Percentiles rank a stretch among this genome's conserved stretches.
Conservation (phyloP, 345 rosid genomes). For the Eucalyptus urophylla region DNA sequence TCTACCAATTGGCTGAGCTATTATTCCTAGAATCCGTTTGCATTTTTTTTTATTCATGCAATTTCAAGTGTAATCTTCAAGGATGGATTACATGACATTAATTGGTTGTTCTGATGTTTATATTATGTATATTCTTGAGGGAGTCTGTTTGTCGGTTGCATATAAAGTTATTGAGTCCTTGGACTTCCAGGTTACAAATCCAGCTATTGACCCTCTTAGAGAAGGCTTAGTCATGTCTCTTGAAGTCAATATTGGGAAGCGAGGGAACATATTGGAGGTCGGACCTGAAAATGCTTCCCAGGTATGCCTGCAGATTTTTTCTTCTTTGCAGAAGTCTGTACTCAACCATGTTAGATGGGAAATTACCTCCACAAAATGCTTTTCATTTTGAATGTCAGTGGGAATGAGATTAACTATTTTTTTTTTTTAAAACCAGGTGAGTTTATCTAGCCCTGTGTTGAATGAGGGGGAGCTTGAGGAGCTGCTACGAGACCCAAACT, state of each 20-base stretch:
- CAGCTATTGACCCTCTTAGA: slow-evolving; percentile 96
- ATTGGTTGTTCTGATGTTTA: background rate
- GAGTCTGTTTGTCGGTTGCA: background rate
- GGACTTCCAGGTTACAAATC: slow-evolving; percentile 78
- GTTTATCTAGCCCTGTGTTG: slow-evolving; percentile 72
- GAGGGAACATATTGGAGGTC: slow-evolving; percentile 82
- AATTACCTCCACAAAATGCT: background rate
- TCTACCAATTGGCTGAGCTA: background rate
- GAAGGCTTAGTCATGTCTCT: slow-evolving; percentile 99
- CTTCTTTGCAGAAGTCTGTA: background rate
- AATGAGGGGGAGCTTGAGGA: slow-evolving; percentile 89
- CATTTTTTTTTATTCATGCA: background rate
- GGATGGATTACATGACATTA: background rate
- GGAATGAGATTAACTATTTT: background rate
- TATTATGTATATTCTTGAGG: background rate
- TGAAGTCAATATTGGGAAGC: slow-evolving; percentile 88
- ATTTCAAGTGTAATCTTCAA: background rate
- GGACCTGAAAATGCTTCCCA: slow-evolving; percentile 96
- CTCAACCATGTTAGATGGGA: background rate
- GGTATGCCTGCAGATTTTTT: slow-evolving; percentile 25
- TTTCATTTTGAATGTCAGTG: background rate
- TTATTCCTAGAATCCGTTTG: background rate
- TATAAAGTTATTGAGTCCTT: background rate
- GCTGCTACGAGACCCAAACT: slow-evolving; percentile 49
- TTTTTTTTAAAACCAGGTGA: slow-evolving; percentile 34